phyloP scores from a whole-genome alignment of 139 green algal species.

The Spirogloea muscicola region DNA sequence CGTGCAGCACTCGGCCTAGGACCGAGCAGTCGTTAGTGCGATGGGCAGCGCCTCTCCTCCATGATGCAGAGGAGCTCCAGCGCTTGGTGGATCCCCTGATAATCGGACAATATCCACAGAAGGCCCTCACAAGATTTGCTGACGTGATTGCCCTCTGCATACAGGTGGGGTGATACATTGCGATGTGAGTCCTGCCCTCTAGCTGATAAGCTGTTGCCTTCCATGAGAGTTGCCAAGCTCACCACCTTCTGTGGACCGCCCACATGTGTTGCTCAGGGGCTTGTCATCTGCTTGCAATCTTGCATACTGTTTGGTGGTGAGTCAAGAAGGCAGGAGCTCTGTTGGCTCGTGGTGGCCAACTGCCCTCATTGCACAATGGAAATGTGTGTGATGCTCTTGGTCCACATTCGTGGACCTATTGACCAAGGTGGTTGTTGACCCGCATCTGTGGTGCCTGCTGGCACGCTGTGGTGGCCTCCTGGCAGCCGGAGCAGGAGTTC shows the following conservation, averaged over 20 bases:
- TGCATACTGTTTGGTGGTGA: not conserved
- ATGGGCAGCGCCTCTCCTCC: conserved; percentile 37
- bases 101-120: not conserved
- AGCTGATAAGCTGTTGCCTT: too few relatives aligned
- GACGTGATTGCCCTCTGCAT: conserved; percentile 35
- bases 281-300: not conserved
- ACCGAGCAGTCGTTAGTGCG: conserved; percentile 23
- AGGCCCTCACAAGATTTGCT: conserved; percentile 20
- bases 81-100: conserved; percentile 24
- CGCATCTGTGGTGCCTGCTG: not conserved
- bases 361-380: too few relatives aligned
- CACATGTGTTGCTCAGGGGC: not conserved
- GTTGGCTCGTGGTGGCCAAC: too few relatives aligned
- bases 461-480: not conserved
- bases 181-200: too few relatives aligned
- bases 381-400: too few relatives aligned
- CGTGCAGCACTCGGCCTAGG: conserved; percentile 10
- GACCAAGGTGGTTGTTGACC: not conserved
- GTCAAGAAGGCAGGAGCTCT: not conserved
- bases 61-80: conserved; percentile 14
- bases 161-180: conserved; percentile 14
- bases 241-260: not conserved
- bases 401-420: not conserved
- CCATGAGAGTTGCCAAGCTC: not conserved
- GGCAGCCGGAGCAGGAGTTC: conserved; percentile 35